Conservation (phyloP, 2,329 filamentous ascomycete genomes). For the Pyrenophora teres region DNA sequence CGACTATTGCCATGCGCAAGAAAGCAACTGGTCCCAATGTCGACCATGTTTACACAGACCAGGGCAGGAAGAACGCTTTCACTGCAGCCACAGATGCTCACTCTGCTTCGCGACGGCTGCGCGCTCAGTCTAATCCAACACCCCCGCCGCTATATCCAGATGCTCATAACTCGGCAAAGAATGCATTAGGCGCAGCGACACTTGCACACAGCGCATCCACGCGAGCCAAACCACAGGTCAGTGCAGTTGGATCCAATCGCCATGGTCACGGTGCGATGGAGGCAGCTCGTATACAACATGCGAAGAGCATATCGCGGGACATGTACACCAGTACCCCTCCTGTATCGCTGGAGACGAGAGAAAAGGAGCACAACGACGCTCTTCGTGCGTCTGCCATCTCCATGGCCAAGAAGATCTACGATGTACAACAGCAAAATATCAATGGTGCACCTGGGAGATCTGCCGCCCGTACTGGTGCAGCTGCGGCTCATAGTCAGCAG, state of each 20-base stretch:
- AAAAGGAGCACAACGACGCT: constrained; percentile 72
- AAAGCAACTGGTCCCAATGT: constrained; percentile 53
- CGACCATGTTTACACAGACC: constrained; percentile 53
- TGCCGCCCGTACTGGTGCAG: constrained; percentile 43
- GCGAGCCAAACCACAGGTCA: constrained; percentile 26
- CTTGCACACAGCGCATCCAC: constrained; percentile 61
- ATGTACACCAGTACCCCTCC: constrained; percentile 81
- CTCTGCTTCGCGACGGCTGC: constrained; percentile 58
- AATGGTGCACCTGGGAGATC: constrained; percentile 51
- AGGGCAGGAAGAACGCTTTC: constrained; percentile 68
- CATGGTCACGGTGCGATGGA: constrained; percentile 59
- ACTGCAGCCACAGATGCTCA: constrained; percentile 80
- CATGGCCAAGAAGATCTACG: constrained; percentile 89
- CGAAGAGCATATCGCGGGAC: constrained; percentile 70
- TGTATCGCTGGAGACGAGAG: constrained; percentile 72
- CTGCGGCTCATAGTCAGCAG: constrained; percentile 38
- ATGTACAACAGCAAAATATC: constrained; percentile 66
- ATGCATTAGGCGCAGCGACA: constrained; percentile 75
- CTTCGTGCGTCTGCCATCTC: constrained; percentile 82
- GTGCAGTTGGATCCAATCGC: constrained; percentile 39
- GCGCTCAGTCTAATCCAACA: constrained; percentile 65
- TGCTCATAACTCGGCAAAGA: constrained; percentile 63
- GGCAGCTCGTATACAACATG: constrained; percentile 67
- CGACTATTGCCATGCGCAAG: constrained; percentile 67
- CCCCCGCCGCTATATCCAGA: constrained; percentile 58